Percentiles rank a stretch among this genome's conserved stretches.
Conservation (phyloP, 306 rosid species). For the Inga laurina region DNA sequence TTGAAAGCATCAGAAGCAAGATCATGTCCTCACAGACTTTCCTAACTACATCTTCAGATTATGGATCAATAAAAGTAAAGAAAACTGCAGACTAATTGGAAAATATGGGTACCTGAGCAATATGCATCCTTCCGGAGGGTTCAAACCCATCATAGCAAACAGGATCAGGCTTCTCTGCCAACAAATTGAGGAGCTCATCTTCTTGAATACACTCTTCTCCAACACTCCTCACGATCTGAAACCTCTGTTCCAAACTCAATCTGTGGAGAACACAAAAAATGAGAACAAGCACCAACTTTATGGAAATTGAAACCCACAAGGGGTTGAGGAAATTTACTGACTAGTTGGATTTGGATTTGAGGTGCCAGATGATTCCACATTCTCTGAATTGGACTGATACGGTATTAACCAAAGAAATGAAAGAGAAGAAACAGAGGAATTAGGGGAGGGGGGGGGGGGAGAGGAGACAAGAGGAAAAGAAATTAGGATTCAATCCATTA, state of each 20-base stretch:
- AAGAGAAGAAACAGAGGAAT: too few species aligned
- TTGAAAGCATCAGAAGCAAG: background rate
- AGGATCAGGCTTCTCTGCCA: constrained; percentile 66
- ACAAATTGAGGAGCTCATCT: constrained; percentile 70
- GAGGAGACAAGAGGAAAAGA: too few species aligned
- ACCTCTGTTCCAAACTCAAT: constrained; percentile 54
- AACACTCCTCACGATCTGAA: constrained; percentile 55
- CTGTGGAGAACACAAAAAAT: constrained; percentile 13
- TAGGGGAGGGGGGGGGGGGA: too few species aligned
- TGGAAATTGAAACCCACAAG: background rate
- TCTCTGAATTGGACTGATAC: constrained; percentile 31
- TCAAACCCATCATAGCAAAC: constrained; percentile 77
- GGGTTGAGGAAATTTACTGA: too few species aligned
- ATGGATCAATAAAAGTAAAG: background rate
- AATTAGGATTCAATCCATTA: too few species aligned
- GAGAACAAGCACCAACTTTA: background rate
- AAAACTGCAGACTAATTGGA: background rate
- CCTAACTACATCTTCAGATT: background rate
- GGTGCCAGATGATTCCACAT: too few species aligned
- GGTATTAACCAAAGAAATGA: background rate
- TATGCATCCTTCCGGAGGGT: constrained; percentile 92
- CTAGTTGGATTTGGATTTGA: too few species aligned
- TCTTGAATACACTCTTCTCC: constrained; percentile 88
- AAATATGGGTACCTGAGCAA: constrained; percentile 62
- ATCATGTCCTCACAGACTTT: background rate